Evolutionary conservation across 768 basidiomycete species (phyloP).

Genomic region (Phlebiopsis gigantea): DNA sequence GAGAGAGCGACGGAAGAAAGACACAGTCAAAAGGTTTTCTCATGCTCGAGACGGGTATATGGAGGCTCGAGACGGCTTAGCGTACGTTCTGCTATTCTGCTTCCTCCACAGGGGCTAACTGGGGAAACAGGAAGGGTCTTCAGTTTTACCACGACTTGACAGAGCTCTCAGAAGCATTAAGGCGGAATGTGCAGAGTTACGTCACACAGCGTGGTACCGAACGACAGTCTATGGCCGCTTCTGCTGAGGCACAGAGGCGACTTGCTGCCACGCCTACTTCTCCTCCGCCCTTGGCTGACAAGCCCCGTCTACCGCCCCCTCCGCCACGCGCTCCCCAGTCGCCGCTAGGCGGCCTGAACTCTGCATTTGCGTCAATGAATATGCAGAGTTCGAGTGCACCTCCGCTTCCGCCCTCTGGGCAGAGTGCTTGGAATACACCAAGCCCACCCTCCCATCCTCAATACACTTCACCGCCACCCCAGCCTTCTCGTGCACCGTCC

Average conservation of each 20-base stretch:
- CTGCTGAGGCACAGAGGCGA: conserved; percentile 69
- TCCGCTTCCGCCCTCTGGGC: conserved; percentile 23
- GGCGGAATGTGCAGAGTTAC: conserved; percentile 55
- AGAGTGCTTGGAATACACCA: conserved; percentile 10
- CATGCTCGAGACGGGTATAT: conserved; percentile 79
- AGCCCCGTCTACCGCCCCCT: conserved; percentile 45
- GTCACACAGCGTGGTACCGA: conserved; percentile 61
- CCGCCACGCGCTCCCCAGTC: conserved; percentile 28
- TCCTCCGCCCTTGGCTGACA: conserved; percentile 33
- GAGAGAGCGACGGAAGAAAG: conserved; percentile 73
- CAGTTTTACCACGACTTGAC: conserved; percentile 84
- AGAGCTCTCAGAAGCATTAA: conserved; percentile 54
- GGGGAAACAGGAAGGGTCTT: conserved; percentile 65
- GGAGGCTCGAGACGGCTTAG: conserved; percentile 81
- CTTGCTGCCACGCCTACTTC: conserved; percentile 38
- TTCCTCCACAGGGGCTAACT: conserved; percentile 6
- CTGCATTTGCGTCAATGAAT: conserved; percentile 54
- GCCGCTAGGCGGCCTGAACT: conserved; percentile 30
- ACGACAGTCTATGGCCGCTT: conserved; percentile 58
- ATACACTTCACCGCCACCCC: conserved; percentile 9
- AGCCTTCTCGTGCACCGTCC: conserved; percentile 13
- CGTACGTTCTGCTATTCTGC: conserved; percentile 44
- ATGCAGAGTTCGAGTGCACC: conserved; percentile 32
- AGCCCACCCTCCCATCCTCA: background rate
- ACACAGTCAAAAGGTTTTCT: conserved; percentile 64